Evolutionary conservation across 2,329 filamentous ascomycete genomes (phyloP), one percentile per base, ranked within the genome.

Genomic region (Aspergillus sp.): DNA sequence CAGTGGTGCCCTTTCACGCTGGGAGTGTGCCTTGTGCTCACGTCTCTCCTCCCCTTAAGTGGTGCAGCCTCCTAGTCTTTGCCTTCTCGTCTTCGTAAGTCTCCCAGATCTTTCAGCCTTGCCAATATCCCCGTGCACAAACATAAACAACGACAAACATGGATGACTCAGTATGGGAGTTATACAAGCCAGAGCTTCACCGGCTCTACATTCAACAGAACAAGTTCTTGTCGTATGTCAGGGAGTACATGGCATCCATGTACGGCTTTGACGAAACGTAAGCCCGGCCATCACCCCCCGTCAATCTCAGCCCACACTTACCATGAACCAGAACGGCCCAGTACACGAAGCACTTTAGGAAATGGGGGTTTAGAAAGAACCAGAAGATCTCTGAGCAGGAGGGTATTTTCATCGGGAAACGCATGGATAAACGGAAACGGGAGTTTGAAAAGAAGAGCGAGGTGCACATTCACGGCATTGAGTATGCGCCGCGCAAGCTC

Each of bases 401-500:
- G 1, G 55, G 50, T 9, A n/a, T 31, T 19, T 64, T 54, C 15
- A 60, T 65, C 27, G 43, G 27, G 31, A 53, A 39, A 55, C 31
- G 50, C n/a, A 41, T 51, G 3, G 41, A 52, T 23, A 64, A 64
- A 58, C 58, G 63, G 21, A 65, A 63, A 41, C 31, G 40, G 21
- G 27, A 37, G n/a, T 25, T 59, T 19, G 23, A 58, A 3, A 64
- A 64, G 40, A 52, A 64, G 25, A 65, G 63, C n/a, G 62, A 65
- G 48, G 54, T 65, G 7, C 51, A 53, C 25, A 27, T 61, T 25
- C 12, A 60, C 37, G 60, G 58, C n/a, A 27, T 54, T 33, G 37
- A 64, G 45, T 44, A 57, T 33, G 33, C 45, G 12, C 31, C 56
- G 4, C 14, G 51, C 15, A 64, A 57, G 41, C 2, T 58, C 9